phyloP scores from a whole-genome alignment of 257 asterid species.

The Fraxinus quadrangulata region DNA sequence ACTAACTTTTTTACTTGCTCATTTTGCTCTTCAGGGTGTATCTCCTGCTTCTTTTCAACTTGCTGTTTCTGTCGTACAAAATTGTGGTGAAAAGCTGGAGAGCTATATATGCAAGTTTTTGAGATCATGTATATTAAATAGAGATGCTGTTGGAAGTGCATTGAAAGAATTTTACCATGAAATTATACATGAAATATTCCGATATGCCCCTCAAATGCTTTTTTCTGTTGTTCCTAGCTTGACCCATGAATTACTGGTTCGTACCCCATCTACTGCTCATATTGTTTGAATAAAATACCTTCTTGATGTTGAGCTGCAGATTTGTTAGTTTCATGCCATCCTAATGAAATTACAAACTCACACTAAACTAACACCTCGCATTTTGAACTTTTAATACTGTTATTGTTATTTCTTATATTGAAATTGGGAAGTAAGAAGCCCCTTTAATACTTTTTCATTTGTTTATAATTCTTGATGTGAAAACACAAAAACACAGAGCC shows the following conservation, averaged over 20 bases:
- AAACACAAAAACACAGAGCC: too few species aligned
- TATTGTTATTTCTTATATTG: background rate
- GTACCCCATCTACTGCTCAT: constrained; percentile 37
- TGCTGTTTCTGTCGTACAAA: constrained; percentile 66
- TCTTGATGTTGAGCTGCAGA: constrained; percentile 11
- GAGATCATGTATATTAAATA: constrained; percentile 67
- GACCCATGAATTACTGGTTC: constrained; percentile 72
- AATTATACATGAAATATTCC: constrained; percentile 64
- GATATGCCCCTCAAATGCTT: constrained; percentile 72
- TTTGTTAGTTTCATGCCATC: constrained; percentile 6
- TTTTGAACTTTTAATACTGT: constrained; percentile 14
- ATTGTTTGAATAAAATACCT: constrained; percentile 17
- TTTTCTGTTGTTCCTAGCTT: constrained; percentile 71
- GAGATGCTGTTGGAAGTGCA: constrained; percentile 63
- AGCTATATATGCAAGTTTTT: constrained; percentile 55
- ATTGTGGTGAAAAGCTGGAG: constrained; percentile 57
- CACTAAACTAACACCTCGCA: background rate
- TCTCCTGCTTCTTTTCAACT: constrained; percentile 59
- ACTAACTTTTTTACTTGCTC: constrained; percentile 19
- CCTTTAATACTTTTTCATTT: too few species aligned
- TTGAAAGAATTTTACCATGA: constrained; percentile 80
- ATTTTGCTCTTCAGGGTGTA: constrained; percentile 55
- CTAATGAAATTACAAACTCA: constrained; percentile 8
- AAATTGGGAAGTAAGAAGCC: too few species aligned
- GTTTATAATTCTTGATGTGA: too few species aligned